Evolutionary conservation across 2,329 filamentous ascomycete species (phyloP).

Genomic region (Colletotrichum chrysophilum): DNA sequence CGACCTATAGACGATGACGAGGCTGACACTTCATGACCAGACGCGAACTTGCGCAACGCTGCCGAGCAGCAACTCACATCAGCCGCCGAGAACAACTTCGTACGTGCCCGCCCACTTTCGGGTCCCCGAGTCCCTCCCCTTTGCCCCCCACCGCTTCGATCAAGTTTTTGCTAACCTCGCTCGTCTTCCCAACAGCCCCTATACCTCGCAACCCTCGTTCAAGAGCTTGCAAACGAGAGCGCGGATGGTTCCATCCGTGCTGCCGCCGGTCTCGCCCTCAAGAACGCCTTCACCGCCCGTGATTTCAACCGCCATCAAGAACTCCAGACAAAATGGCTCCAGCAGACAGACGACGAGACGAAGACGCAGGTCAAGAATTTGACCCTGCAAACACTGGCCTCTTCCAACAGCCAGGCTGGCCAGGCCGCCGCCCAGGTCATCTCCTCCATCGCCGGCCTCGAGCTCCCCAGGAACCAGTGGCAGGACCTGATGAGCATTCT

Average conservation of each 20-base stretch:
- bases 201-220: conserved; percentile 91
- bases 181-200: conserved; percentile 66
- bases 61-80: conserved; percentile 94
- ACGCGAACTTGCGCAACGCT: conserved; percentile 86
- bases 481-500: conserved; percentile 85
- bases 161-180: conserved; percentile 28
- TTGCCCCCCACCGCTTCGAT: conserved; percentile 3
- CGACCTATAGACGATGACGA: not conserved
- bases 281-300: conserved; percentile 97
- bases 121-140: conserved; percentile 12
- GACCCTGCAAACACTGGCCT: conserved; percentile 85
- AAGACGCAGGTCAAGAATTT: conserved; percentile 89
- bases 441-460: conserved; percentile 91
- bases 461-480: conserved; percentile 94
- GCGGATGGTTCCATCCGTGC: conserved; percentile 85
- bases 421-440: conserved; percentile 94
- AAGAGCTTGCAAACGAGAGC: conserved; percentile 91
- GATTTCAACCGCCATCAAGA: conserved; percentile 87
- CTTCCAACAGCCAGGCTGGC: conserved; percentile 81
- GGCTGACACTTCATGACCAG: conserved; percentile 53
- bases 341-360: conserved; percentile 79
- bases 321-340: conserved; percentile 92
- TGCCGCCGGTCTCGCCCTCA: conserved; percentile 93
- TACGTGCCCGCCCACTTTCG: conserved; percentile 51
- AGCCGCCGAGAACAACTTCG: conserved; percentile 94